These are phyloP conservation scores for Coemansia sp. DNA, from an alignment of 192 early-diverging fungal species.

Conservation along the genomic window DNA sequence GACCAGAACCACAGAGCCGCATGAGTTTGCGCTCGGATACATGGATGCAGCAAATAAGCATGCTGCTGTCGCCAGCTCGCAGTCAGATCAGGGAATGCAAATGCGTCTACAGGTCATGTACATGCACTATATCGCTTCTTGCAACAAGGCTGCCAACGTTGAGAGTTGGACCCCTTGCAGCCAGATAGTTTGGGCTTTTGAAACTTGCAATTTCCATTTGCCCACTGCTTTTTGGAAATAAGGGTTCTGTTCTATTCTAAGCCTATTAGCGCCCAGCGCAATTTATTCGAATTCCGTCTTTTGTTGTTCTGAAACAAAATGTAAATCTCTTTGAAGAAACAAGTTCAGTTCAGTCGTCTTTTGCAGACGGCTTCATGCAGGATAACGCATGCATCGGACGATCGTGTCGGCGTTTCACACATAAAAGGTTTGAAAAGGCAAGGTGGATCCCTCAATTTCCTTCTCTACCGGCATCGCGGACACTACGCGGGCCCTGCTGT, in stretches of 20 bases:
- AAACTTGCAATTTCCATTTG: not conserved
- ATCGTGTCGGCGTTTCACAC: not conserved
- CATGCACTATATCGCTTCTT: constrained; percentile 2
- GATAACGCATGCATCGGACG: not conserved
- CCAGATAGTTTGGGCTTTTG: not conserved
- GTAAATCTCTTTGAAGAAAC: constrained; percentile 2
- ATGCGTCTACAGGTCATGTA: too few species aligned
- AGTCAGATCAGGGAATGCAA: not conserved
- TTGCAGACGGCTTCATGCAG: not conserved
- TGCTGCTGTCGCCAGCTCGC: constrained; percentile 1
- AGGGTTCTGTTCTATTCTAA: too few species aligned
- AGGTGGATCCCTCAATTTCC: not conserved
- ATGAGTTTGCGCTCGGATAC: constrained; percentile 3
- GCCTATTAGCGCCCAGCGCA: not conserved
- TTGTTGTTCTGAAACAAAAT: not conserved
- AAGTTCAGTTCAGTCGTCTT: not conserved
- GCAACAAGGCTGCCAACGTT: not conserved
- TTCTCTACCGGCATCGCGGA: constrained; percentile 3
- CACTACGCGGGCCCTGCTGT: not conserved
- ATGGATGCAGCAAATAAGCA: constrained; percentile 4
- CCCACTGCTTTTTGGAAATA: not conserved
- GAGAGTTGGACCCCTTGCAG: constrained; percentile 1
- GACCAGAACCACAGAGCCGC: not conserved
- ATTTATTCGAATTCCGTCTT: not conserved
- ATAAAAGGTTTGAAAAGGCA: not conserved